phyloP scores from a whole-genome alignment of 2,329 filamentous ascomycete species.

The Aciculosporium take region DNA sequence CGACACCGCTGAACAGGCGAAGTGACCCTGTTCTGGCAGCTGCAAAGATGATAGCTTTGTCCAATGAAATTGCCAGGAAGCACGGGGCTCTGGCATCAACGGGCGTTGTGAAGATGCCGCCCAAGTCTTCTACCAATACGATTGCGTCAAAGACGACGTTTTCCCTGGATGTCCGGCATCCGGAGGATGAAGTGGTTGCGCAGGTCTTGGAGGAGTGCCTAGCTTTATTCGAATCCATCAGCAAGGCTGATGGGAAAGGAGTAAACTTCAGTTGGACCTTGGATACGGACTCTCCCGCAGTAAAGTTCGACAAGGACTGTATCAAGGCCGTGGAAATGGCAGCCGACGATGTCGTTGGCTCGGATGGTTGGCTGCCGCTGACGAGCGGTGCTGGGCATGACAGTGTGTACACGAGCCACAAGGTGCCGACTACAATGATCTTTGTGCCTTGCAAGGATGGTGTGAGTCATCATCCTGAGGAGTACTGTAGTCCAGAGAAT shows the following conservation, averaged over 20 bases:
- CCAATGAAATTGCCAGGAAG: conserved; percentile 14
- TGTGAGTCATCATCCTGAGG: conserved; percentile 23
- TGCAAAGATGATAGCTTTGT: conserved; percentile 19
- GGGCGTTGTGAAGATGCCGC: conserved; percentile 22
- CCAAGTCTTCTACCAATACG: conserved; percentile 57
- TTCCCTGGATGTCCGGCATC: conserved; percentile 50
- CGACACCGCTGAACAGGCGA: conserved; percentile 18
- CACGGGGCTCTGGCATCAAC: conserved; percentile 17
- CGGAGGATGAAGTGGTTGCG: conserved; percentile 37
- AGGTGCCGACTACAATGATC: conserved; percentile 24
- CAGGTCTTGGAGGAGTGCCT: conserved; percentile 21
- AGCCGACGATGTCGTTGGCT: conserved; percentile 37
- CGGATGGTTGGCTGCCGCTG: conserved; percentile 21
- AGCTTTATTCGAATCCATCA: conserved; percentile 12
- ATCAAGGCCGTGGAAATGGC: conserved; percentile 48
- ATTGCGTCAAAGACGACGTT: conserved; percentile 53
- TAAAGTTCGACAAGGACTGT: conserved; percentile 51
- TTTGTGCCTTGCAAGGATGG: conserved; percentile 23
- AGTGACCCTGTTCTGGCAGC: conserved; percentile 21
- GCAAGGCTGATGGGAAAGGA: conserved; percentile 15
- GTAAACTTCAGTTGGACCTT: conserved; percentile 41
- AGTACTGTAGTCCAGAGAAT: conserved; percentile 22
- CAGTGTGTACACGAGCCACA: conserved; percentile 20
- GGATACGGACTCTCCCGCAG: conserved; percentile 45
- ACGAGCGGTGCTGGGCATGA: conserved; percentile 26